phyloP scores from a whole-genome alignment of 1,284 basidiomycete genomes.

The Microbotryomycetes sp. region DNA sequence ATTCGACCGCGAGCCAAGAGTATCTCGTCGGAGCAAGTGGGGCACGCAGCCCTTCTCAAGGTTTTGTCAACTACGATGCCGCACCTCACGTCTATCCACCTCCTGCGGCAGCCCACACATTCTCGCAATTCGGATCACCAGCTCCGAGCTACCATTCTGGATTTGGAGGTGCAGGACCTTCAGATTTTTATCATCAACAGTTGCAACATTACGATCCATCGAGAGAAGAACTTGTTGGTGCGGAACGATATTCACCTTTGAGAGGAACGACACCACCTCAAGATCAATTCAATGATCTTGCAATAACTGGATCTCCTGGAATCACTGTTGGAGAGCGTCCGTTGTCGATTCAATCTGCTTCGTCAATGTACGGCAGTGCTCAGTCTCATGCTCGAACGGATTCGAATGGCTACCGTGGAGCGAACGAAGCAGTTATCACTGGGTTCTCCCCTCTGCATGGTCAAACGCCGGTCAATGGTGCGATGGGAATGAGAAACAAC shows the following conservation, averaged over 20 bases:
- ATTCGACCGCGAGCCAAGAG: constrained; percentile 19
- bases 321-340: not conserved
- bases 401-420: no score
- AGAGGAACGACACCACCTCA: not conserved
- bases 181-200: not conserved
- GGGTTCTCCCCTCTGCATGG: no score
- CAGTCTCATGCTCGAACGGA: not conserved
- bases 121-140: not conserved
- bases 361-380: not conserved
- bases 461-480: no score
- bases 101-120: not conserved
- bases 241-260: not conserved
- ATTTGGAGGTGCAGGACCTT: no score
- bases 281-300: no score
- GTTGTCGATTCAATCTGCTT: not conserved
- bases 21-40: constrained; percentile 18
- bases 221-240: not conserved
- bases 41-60: constrained; percentile 4
- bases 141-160: not conserved
- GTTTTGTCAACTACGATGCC: not conserved
- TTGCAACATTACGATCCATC: not conserved
- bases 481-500: no score
- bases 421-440: no score
- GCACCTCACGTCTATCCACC: not conserved
- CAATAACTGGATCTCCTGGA: no score